Evolutionary conservation across 2,329 filamentous ascomycete species (phyloP).

Genomic region (Fusarium sp.): DNA sequence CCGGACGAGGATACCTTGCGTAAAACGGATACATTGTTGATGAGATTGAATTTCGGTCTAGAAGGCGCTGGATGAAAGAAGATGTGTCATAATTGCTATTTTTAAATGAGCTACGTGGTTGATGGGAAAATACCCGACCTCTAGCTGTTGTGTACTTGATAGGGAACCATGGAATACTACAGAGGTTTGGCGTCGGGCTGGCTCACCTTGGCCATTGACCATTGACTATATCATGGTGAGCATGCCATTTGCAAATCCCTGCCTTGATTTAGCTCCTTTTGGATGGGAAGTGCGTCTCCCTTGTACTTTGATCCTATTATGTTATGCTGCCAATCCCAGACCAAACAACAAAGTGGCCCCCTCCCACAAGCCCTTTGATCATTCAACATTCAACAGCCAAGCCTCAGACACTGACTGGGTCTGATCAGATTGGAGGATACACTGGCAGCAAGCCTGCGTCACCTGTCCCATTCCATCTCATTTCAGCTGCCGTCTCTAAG

Average conservation of each 20-base stretch:
- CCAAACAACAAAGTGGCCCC: constrained; percentile 38
- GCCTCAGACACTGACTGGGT: constrained; percentile 1
- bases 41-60: constrained; percentile 28
- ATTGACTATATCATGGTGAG: constrained; percentile 30
- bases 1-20: constrained; percentile 74
- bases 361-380: constrained; percentile 39
- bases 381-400: constrained; percentile 18
- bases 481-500: constrained; percentile 29
- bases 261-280: constrained; percentile 10
- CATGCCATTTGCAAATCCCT: constrained; percentile 36
- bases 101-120: constrained; percentile 39
- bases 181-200: constrained; percentile 48
- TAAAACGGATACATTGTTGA: constrained; percentile 54
- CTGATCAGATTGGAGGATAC: constrained; percentile 8
- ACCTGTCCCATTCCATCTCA: constrained; percentile 23
- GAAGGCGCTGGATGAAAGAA: constrained; percentile 42
- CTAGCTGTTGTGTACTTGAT: constrained; percentile 45
- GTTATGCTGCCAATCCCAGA: constrained; percentile 22
- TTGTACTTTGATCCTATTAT: constrained; percentile 35
- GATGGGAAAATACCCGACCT: constrained; percentile 41
- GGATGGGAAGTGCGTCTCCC: constrained; percentile 24
- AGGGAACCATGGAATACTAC: constrained; percentile 44
- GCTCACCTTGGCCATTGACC: constrained; percentile 35
- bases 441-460: constrained; percentile 17
- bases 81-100: constrained; percentile 50